Base-by-base conservation (phyloP, 1,284 basidiomycete genomes). In the Pseudozyma pruni region DNA sequence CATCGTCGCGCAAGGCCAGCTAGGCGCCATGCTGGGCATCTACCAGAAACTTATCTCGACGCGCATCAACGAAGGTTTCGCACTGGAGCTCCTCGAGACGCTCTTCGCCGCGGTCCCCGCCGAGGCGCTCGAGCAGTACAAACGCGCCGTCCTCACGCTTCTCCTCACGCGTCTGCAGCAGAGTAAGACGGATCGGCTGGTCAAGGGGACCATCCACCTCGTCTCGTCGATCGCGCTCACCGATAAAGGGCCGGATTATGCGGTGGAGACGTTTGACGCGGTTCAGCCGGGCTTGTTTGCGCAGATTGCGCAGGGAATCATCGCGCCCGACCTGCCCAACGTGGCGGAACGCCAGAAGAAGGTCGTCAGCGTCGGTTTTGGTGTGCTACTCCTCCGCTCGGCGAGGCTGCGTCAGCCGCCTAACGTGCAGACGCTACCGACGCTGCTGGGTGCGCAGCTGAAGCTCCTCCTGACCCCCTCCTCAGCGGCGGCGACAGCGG, bases 31-130 rank as follows among this genome's bases (percentile, higher is more conserved):
- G 19, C 85, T 98, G 34, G 96, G 92, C 38, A 91, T 99, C 56
- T 89, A 94, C 66, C 94, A 97, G 82, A 92, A 95, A 78, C 85
- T 98, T 19, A 90, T 97, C 42, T 91, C 90, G 4, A 91, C 90
- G 14, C 93, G 94, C 81, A 75, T 91, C 52, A 94, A 97, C 78
- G 95, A 99, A 78, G 86, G 86, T 0, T 94, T 89, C 87, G 96
- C 92, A 1, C 93, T 97, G 72, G 94, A 97, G 81, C 85, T 98
- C 16, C 81, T 99, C 47, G 89, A 94, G 72, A 87, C 89, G 10
- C 86, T 97, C 27, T 87, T 93, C 58, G 86, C 87, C 58, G 84
- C 88, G 70, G 86, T 94, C 9, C 89, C 91, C 41, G 85, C 88
- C 90, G 78, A 85, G 6, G 85, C 87, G 19, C 85, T 97, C 76